Evolutionary conservation across 148 eudicot genomes (phyloP).

Genomic region (Rhododendron simsii): DNA sequence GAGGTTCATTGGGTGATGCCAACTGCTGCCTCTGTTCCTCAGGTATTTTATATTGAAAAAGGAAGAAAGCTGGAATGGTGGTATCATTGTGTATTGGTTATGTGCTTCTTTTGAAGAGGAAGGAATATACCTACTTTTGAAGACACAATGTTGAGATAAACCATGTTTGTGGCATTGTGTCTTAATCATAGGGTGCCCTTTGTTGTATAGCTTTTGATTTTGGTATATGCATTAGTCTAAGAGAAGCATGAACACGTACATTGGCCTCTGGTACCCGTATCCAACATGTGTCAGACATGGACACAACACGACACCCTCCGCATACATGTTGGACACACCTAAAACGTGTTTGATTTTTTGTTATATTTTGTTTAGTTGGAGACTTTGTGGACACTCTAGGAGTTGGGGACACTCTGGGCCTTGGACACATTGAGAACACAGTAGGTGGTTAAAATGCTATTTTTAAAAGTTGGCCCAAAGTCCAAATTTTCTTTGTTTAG

Average conservation of each 20-base stretch:
- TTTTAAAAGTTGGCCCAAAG: not conserved
- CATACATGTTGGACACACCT: not conserved
- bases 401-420: no score
- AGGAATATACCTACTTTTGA: not conserved
- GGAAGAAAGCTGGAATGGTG: not conserved
- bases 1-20: not conserved
- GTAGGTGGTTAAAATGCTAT: not conserved
- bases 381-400: not conserved
- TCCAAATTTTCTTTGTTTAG: not conserved
- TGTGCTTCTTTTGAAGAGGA: not conserved
- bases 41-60: not conserved
- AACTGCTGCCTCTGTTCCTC: not conserved
- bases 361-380: not conserved
- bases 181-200: not conserved
- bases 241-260: not conserved
- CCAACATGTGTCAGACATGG: not conserved
- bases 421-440: not conserved
- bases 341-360: not conserved
- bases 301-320: not conserved
- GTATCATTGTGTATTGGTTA: not conserved
- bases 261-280: not conserved
- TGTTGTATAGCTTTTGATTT: not conserved
- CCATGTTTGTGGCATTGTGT: no score
- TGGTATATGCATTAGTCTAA: not conserved
- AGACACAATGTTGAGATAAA: not conserved